These are phyloP conservation scores for Rosa rugosa DNA, from an alignment of 306 rosid species.

Conservation along the genomic window DNA sequence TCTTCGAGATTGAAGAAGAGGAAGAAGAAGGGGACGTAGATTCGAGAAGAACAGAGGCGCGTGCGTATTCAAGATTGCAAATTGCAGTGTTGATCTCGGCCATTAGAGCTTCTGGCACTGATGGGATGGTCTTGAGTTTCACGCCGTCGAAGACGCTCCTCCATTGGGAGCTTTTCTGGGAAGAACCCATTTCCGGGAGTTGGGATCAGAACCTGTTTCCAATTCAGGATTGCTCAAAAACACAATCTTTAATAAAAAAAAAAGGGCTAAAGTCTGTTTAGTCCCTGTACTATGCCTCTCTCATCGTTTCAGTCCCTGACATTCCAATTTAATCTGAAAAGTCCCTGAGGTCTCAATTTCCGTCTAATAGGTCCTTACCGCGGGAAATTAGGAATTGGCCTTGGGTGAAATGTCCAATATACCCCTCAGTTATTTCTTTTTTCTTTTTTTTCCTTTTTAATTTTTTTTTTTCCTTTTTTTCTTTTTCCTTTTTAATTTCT, in stretches of 20 bases:
- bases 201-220: slow-evolving; percentile 4
- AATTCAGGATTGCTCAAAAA: neutral
- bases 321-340: too few relatives aligned
- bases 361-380: too few relatives aligned
- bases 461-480: too few relatives aligned
- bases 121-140: slow-evolving; percentile 48
- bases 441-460: too few relatives aligned
- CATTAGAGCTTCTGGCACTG: slow-evolving; percentile 75
- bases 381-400: too few relatives aligned
- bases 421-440: too few relatives aligned
- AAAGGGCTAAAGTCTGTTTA: too few relatives aligned
- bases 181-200: slow-evolving; percentile 25
- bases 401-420: too few relatives aligned
- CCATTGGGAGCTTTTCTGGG: slow-evolving; percentile 50
- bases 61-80: slow-evolving; percentile 61
- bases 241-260: neutral
- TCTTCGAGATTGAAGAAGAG: slow-evolving; percentile 1
- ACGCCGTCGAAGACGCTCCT: slow-evolving; percentile 76
- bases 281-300: too few relatives aligned
- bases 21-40: slow-evolving; percentile 20
- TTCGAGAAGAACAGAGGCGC: slow-evolving; percentile 56
- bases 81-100: slow-evolving; percentile 81
- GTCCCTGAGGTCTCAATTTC: too few relatives aligned
- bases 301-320: too few relatives aligned
- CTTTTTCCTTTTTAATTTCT: too few relatives aligned